These are phyloP conservation scores for Penicillium sp. DNA, from an alignment of 2,329 filamentous ascomycete species.

Conservation along the genomic window DNA sequence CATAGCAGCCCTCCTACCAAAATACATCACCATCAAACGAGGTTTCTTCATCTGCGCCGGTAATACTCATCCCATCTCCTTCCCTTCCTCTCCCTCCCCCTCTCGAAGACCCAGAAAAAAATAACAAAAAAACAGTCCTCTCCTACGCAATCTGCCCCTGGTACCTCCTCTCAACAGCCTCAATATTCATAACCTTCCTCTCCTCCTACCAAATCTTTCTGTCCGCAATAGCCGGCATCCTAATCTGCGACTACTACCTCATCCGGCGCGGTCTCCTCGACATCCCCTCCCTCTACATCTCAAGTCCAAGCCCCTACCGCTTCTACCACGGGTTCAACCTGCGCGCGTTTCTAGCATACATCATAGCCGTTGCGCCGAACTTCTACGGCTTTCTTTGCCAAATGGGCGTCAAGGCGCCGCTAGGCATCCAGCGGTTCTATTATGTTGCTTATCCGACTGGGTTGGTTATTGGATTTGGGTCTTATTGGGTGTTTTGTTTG, in stretches of 20 bases:
- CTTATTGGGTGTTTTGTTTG: constrained; percentile 17
- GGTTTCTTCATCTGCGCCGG: constrained; percentile 40
- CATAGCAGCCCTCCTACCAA: constrained; percentile 39
- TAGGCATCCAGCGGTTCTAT: constrained; percentile 46
- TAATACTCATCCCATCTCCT: no score
- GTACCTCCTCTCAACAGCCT: constrained; percentile 36
- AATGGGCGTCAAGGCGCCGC: constrained; percentile 38
- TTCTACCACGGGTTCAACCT: constrained; percentile 38
- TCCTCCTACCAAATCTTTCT: constrained; percentile 43
- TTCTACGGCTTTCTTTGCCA: constrained; percentile 44
- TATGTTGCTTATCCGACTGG: constrained; percentile 55
- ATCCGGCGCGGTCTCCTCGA: constrained; percentile 36
- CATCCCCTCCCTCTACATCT: constrained; percentile 37
- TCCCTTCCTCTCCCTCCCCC: no score
- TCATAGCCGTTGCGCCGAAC: constrained; percentile 40
- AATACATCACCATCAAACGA: constrained; percentile 40
- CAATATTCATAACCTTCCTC: constrained; percentile 42
- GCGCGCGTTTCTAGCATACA: constrained; percentile 34
- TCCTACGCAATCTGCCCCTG: constrained; percentile 40
- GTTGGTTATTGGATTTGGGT: constrained; percentile 32
- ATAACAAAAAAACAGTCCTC: constrained; percentile 24
- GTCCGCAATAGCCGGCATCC: constrained; percentile 42
- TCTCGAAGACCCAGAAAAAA: no score
- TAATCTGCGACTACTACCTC: constrained; percentile 45
- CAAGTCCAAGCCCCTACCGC: constrained; percentile 31